A percentile compares a stretch with the other conserved stretches of the same genome.
Evolutionary conservation across 108 stramenopile genomes (phyloP).

Genomic region (Cyclotella atomus): DNA sequence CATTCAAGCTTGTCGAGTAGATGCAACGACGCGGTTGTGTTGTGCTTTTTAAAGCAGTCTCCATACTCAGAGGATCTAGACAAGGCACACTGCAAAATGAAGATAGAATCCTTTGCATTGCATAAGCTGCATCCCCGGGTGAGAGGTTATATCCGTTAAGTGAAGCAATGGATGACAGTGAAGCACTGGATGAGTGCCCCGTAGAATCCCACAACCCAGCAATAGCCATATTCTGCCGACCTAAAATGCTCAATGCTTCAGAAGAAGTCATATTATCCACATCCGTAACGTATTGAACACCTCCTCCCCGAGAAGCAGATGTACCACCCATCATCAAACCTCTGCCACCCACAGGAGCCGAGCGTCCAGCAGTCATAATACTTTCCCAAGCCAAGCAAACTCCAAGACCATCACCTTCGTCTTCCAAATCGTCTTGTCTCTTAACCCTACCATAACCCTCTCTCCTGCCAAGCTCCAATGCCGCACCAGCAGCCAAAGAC

Average conservation of each 20-base stretch:
- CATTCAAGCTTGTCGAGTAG: not conserved
- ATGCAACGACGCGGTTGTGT: constrained; percentile 5
- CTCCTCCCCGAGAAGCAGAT: constrained; percentile 31
- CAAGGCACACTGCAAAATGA: constrained; percentile 34
- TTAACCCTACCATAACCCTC: constrained; percentile 19
- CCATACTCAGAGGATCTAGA: constrained; percentile 20
- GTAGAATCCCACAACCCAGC: constrained; percentile 77
- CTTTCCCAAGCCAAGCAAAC: constrained; percentile 33
- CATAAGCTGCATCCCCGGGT: constrained; percentile 4
- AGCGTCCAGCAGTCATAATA: constrained; percentile 29
- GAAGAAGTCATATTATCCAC: constrained; percentile 27
- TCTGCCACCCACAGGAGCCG: not conserved
- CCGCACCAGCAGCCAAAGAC: constrained; percentile 28
- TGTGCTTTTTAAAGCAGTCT: not conserved
- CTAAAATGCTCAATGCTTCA: constrained; percentile 56
- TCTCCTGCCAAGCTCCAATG: constrained; percentile 41
- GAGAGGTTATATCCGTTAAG: constrained; percentile 50
- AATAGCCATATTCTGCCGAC: constrained; percentile 50
- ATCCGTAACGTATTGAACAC: constrained; percentile 48
- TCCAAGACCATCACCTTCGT: not conserved
- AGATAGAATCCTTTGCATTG: constrained; percentile 35
- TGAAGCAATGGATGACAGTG: constrained; percentile 52
- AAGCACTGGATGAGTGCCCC: constrained; percentile 53
- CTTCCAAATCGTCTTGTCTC: constrained; percentile 9
- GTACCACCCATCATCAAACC: not conserved